Percentiles rank a stretch among this genome's conserved stretches.
phyloP scores from a whole-genome alignment of 257 asterid genomes.

The Paraleonurus japonicus region DNA sequence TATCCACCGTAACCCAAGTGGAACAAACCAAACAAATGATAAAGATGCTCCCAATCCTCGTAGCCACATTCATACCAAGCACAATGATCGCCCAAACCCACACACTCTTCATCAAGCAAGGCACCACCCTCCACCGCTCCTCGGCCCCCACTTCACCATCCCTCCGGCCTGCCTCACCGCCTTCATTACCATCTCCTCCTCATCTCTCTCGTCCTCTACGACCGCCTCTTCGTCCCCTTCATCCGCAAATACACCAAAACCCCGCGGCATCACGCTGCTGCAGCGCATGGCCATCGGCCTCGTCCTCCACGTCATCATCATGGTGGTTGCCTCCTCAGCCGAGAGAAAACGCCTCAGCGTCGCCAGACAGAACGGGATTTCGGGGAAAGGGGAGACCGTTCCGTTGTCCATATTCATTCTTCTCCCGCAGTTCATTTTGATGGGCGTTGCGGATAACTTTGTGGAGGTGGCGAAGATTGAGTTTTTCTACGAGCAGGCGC shows the following conservation, averaged over 20 bases:
- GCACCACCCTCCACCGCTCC: constrained; percentile 48
- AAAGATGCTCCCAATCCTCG: constrained; percentile 65
- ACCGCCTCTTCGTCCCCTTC: constrained; percentile 51
- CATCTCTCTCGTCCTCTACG: constrained; percentile 46
- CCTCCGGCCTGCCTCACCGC: constrained; percentile 70
- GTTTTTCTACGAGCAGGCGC: constrained; percentile 79
- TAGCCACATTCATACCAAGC: constrained; percentile 64
- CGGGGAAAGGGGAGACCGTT: constrained; percentile 29
- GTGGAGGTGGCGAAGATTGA: constrained; percentile 67
- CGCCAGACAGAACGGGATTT: constrained; percentile 37
- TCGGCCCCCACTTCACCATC: constrained; percentile 53
- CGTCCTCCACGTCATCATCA: constrained; percentile 44
- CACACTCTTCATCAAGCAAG: constrained; percentile 75
- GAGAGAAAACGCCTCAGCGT: constrained; percentile 51
- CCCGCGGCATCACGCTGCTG: constrained; percentile 59
- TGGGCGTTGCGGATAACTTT: constrained; percentile 65
- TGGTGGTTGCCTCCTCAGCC: constrained; percentile 42
- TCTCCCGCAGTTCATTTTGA: constrained; percentile 56
- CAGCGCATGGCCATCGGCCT: constrained; percentile 69
- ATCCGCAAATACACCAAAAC: constrained; percentile 49
- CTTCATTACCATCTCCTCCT: constrained; percentile 68
- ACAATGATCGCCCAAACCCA: constrained; percentile 49
- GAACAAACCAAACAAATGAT: constrained; percentile 78
- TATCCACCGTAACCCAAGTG: constrained; percentile 68
- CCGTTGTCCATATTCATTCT: constrained; percentile 67